These are phyloP conservation scores for Cercophora newfieldiana DNA, from an alignment of 495 filamentous ascomycete species.

Conservation along the genomic window DNA sequence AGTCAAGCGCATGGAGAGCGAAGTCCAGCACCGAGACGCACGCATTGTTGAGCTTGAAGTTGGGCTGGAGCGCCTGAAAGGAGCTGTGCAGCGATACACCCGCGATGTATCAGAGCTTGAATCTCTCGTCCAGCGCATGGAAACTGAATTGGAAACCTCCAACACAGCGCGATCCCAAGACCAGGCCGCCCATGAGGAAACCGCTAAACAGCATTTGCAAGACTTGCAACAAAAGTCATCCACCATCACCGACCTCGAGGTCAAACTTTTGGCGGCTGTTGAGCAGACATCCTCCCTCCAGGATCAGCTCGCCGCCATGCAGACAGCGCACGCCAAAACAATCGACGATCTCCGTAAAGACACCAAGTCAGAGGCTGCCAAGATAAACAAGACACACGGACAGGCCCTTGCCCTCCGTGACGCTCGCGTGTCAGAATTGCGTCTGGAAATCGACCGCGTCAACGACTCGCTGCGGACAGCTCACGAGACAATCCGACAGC, in stretches of 20 bases:
- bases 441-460: slow-evolving; percentile 39
- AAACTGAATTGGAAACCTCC: slow-evolving; percentile 49
- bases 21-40: slow-evolving; percentile 33
- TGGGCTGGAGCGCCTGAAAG: slow-evolving; percentile 59
- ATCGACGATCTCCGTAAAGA: slow-evolving; percentile 46
- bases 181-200: slow-evolving; percentile 1
- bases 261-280: slow-evolving; percentile 28
- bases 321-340: slow-evolving; percentile 32
- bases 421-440: slow-evolving; percentile 42
- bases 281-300: slow-evolving; percentile 35
- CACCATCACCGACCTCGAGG: slow-evolving; percentile 40
- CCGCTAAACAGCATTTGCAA: slow-evolving; percentile 30
- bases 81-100: slow-evolving; percentile 63
- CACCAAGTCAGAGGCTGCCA: slow-evolving; percentile 41
- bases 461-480: slow-evolving; percentile 39
- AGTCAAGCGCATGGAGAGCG: slow-evolving; percentile 46
- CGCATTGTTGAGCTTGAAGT: slow-evolving; percentile 58
- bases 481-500: slow-evolving; percentile 34
- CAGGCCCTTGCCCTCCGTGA: slow-evolving; percentile 45
- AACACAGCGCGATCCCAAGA: slow-evolving; percentile 19
- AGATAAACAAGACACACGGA: slow-evolving; percentile 36
- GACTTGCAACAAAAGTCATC: slow-evolving; percentile 35
- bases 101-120: slow-evolving; percentile 65
- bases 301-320: slow-evolving; percentile 25
- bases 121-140: slow-evolving; percentile 57